phyloP scores from a whole-genome alignment of 2,329 filamentous ascomycete genomes.

The Hymenoscyphus infarciens region DNA sequence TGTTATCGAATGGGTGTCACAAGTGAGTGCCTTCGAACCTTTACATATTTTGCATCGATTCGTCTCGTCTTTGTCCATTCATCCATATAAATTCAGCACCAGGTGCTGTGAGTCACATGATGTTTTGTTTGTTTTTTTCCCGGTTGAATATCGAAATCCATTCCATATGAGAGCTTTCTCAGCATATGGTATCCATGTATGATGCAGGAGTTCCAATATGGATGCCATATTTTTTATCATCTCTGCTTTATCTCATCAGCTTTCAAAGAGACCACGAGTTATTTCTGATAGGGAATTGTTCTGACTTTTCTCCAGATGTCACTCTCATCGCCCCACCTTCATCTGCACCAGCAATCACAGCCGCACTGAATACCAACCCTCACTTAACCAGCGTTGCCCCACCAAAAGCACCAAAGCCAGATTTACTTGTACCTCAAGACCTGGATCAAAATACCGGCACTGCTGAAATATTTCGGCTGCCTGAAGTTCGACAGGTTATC shows the following conservation, averaged over 20 bases:
- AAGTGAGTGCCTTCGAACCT: constrained; percentile 46
- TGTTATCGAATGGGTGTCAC: constrained; percentile 78
- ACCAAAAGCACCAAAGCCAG: constrained; percentile 55
- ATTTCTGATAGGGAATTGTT: neutral
- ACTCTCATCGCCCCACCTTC: constrained; percentile 62
- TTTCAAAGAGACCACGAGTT: neutral
- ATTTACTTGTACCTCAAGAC: constrained; percentile 70
- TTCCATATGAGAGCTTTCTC: too few species aligned
- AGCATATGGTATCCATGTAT: too few species aligned
- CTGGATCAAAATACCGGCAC: constrained; percentile 84
- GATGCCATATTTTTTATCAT: neutral
- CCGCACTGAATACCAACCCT: constrained; percentile 73
- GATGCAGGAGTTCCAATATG: neutral
- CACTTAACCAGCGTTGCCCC: constrained; percentile 69
- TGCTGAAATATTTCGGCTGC: constrained; percentile 79
- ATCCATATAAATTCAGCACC: neutral
- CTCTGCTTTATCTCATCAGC: neutral
- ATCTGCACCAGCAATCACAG: constrained; percentile 62
- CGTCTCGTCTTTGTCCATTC: neutral
- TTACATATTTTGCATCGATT: neutral
- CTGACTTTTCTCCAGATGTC: constrained; percentile 46
- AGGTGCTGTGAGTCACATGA: neutral
- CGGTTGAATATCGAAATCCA: neutral
- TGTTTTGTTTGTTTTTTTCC: neutral
- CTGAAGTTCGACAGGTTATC: constrained; percentile 75